Base-by-base conservation (phyloP, 2,329 filamentous ascomycete genomes). In the Clonostachys solani region DNA sequence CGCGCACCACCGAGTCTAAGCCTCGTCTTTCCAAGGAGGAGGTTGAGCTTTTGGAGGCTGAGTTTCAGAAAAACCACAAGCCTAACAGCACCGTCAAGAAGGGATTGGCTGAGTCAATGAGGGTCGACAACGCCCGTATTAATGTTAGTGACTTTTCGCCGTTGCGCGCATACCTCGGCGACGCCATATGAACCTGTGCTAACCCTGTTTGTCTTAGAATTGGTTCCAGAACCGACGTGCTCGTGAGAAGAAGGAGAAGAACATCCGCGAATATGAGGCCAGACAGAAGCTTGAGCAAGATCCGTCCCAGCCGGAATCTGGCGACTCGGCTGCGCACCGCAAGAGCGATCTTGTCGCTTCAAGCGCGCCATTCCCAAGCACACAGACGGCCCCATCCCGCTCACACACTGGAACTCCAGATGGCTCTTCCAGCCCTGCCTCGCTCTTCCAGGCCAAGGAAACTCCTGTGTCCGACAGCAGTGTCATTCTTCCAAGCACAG, bases 181-280 rank as follows among this genome's bases (percentile, higher is more conserved):
- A 29, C 9, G 23, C 23, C 23, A 29, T 23, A n/a, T 7, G 12
- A 12, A n/a, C 10, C 15, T 29, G 23, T 18, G 36, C 36, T 38
- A 38, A 38, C 36, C 36, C 15, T 38, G 15, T 38, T n/a, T 38
- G 18, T 50, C 18, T 10, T 45, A 85, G 81, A 86, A 86, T 59
- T 86, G 82, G 82, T 86, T 86, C 57, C 82, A 86, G 55, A 86
- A 86, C 59, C 71, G 82, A 49, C 74, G 82, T 45, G 81, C 82
- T 46, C 79, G 82, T 63, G 79, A 80, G 52, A 83, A 83, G 74
- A 81, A 84, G 59, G 78, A 83, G 60, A 77, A 73, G 57, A 82
- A 81, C 44, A 69, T 69, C 40, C 61, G 64, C 34, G 66, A 68
- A 49, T 69, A 69, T 46, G 66, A 68, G 36, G 67, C 66, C 35